Conservation (phyloP, 2,329 filamentous ascomycete species). For the Didymella arachidicola region DNA sequence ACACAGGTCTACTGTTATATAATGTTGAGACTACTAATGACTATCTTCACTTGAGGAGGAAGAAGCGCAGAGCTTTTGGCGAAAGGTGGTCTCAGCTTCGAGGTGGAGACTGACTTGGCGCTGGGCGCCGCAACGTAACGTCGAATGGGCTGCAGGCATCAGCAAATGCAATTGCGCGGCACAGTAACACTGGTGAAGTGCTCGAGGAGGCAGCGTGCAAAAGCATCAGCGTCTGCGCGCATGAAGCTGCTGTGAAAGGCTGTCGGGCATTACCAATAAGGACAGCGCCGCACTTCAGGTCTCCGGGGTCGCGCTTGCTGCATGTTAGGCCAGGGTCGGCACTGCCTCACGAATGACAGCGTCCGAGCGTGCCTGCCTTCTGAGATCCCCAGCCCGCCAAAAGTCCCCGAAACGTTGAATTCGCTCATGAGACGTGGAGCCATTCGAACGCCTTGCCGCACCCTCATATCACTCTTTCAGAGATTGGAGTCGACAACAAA, state of each 20-base stretch:
- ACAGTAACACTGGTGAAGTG: neutral
- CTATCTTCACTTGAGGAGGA: conserved; percentile 7
- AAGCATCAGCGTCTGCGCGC: neutral
- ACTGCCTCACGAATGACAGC: conserved; percentile 28
- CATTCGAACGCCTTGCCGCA: conserved; percentile 1
- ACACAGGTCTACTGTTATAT: neutral
- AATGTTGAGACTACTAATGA: conserved; percentile 13
- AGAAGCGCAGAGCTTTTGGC: conserved; percentile 12
- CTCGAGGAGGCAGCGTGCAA: neutral
- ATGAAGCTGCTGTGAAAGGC: neutral
- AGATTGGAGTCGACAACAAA: conserved; percentile 8
- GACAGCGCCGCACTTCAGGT: conserved; percentile 4
- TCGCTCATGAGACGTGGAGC: conserved; percentile 17
- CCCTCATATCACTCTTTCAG: neutral
- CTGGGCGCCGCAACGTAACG: conserved; percentile 23
- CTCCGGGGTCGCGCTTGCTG: conserved; percentile 19
- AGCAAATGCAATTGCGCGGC: neutral
- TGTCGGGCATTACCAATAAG: conserved; percentile 3
- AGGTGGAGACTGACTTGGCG: conserved; percentile 18
- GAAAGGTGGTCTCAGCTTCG: conserved; percentile 20
- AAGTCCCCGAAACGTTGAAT: conserved; percentile 21
- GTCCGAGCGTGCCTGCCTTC: conserved; percentile 22
- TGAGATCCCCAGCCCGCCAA: conserved; percentile 21
- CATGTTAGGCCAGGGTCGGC: conserved; percentile 19
- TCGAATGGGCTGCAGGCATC: conserved; percentile 11